Base-by-base conservation (phyloP, 2,329 filamentous ascomycete species). In the Trichoderma guizhouense region DNA sequence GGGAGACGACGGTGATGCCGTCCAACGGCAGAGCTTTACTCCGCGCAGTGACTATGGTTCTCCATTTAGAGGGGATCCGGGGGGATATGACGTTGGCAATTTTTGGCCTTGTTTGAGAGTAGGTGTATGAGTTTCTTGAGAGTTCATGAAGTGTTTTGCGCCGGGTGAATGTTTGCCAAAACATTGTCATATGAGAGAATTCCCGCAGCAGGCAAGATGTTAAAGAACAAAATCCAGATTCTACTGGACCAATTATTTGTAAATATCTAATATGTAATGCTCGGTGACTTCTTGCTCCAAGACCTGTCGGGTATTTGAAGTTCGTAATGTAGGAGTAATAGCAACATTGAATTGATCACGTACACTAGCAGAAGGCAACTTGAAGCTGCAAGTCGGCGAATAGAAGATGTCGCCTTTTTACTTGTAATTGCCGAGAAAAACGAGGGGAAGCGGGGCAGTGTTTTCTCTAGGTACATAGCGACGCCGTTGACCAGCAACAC, bases 1-100 rank as follows among this genome's bases (percentile, higher is more conserved):
- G 79, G 53, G 85, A 85, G 26, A 88, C 82, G 8, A 88, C 85
- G 0, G 84, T 86, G 63, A 87, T 80, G 12, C 85, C 85, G 26
- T 82, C 79, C 1, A 79, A 67, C 2, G 78, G 78, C 8, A 67
- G 43, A 18, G 55, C n/a, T 32, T 69, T 62, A 5, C n/a, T 64
- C 7, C n/a, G 24, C 11, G 47, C 24, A 6, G 60, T 57, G 34
- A 47, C 7, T 12, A 71, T 7, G 28, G 32, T 18, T 55, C 68
- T 21, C 28, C 64, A 55, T 39, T 30, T 30, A 36, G n/a, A 34
- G 30, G 43, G 24, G 21, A 26, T 32, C 32, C 3, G 21, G 14
- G 11, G 51, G 9, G 9, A 8, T 28, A 12, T 39, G 15, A 26
- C 14, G 21, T 18, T n/a, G 30, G 18, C 28, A 12, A 7, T 7